Conservation (phyloP, 495 filamentous ascomycete genomes). For the Darksidea phi region DNA sequence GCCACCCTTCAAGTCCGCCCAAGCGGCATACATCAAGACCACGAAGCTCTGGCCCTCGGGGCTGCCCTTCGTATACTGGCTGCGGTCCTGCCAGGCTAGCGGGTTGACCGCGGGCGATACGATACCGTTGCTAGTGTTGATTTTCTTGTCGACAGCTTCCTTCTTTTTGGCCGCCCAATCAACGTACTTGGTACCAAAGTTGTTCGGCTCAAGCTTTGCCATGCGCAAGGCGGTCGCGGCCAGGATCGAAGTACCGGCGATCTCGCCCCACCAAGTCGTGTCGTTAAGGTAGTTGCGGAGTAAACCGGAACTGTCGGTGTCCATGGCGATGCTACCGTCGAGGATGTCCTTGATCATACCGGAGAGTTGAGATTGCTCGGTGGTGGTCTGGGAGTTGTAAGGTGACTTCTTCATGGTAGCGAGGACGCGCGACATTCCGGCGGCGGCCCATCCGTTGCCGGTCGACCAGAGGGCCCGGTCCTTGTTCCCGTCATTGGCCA, state of each 20-base stretch:
- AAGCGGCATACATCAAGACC: conserved; percentile 49
- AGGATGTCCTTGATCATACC: conserved; percentile 49
- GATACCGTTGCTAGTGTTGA: conserved; percentile 44
- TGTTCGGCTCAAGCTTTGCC: conserved; percentile 45
- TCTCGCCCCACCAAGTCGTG: conserved; percentile 52
- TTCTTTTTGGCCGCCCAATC: conserved; percentile 50
- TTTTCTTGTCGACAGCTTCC: conserved; percentile 39
- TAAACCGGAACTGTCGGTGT: conserved; percentile 42
- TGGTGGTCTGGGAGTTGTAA: conserved; percentile 34
- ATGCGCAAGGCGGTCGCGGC: conserved; percentile 50
- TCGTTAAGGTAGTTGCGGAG: conserved; percentile 55
- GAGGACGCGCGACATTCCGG: conserved; percentile 51
- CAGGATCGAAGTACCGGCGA: conserved; percentile 51
- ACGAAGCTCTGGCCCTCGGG: conserved; percentile 54
- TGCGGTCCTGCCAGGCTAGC: conserved; percentile 48
- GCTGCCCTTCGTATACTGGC: conserved; percentile 39
- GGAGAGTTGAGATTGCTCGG: conserved; percentile 41
- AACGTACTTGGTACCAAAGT: conserved; percentile 45
- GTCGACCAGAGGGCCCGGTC: conserved; percentile 54
- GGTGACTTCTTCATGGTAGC: conserved; percentile 48
- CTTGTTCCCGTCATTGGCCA: conserved; percentile 45
- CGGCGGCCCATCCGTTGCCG: conserved; percentile 54
- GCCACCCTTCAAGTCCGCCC: conserved; percentile 43
- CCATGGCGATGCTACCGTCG: conserved; percentile 48
- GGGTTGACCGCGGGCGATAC: conserved; percentile 51